Percentiles rank a stretch among this genome's conserved stretches.
These are phyloP conservation scores for Termitomyces bulborhizus DNA, from an alignment of 768 basidiomycete species.

Conservation along the genomic window DNA sequence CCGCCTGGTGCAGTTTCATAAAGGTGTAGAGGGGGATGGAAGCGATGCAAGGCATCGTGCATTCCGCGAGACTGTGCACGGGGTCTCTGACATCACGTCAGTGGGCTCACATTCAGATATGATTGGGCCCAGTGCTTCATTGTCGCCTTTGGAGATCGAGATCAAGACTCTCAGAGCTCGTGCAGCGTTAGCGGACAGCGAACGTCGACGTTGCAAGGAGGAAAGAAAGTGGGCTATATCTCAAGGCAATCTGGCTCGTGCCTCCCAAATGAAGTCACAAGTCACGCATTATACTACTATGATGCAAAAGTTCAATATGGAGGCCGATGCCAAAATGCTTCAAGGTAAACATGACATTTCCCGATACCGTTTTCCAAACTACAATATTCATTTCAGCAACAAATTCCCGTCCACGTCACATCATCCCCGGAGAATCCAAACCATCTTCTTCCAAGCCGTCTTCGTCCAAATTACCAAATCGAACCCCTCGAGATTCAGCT, in stretches of 20 bases:
- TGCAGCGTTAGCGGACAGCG: constrained; percentile 77
- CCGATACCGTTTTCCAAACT: neutral
- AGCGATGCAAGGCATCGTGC: constrained; percentile 20
- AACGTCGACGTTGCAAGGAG: constrained; percentile 77
- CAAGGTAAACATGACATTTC: constrained; percentile 42
- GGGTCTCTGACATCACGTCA: constrained; percentile 56
- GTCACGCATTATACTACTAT: constrained; percentile 75
- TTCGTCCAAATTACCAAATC: constrained; percentile 15
- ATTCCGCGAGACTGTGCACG: constrained; percentile 20
- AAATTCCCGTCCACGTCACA: constrained; percentile 12
- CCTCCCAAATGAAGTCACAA: constrained; percentile 78
- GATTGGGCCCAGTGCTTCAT: constrained; percentile 48
- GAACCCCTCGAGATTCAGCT: constrained; percentile 11
- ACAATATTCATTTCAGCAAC: constrained; percentile 10
- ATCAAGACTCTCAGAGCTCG: constrained; percentile 70
- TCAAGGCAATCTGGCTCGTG: constrained; percentile 69
- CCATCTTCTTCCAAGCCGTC: constrained; percentile 15
- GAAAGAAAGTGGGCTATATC: constrained; percentile 84
- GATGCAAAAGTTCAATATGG: constrained; percentile 74
- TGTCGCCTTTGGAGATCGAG: constrained; percentile 67
- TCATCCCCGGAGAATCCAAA: constrained; percentile 18
- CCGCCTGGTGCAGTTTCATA: constrained; percentile 41
- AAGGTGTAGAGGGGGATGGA: constrained; percentile 32
- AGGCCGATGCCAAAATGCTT: constrained; percentile 64
- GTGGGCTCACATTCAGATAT: constrained; percentile 66